Evolutionary conservation across 2,329 filamentous ascomycete genomes (phyloP), one percentile per base, ranked within the genome.

Genomic region (Coniosporium tulheliwenetii): DNA sequence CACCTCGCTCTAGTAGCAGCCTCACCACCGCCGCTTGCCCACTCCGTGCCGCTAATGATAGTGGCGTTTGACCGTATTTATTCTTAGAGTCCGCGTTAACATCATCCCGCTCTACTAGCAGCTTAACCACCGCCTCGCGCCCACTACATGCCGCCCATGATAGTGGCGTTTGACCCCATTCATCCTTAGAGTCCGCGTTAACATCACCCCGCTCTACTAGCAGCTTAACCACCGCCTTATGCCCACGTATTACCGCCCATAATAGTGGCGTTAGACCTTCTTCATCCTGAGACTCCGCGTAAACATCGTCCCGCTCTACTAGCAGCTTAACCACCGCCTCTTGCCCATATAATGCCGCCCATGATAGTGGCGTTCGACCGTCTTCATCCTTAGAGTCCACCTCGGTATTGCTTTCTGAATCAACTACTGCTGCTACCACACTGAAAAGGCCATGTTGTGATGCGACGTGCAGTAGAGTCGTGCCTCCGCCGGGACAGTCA

Each of bases 91-190:
- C 8, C 13, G 15, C 8, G 12, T 37, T 19, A 19, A 19, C 36
- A 19, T 29, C 9, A 8, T 16, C 13, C 19, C 19, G 19, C 10
- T 40, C 39, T 12, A 40, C 29, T 10, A 36, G 16, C 31, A 34
- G 39, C 32, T 34, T n/a, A 13, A 40, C 39, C 29, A 16, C 30
- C n/a, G 10, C 39, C 31, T 40, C 39, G n/a, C 14, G 37, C 37
- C 37, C 16, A 2, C 10, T 5, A 2, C 12, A 5, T 30, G 19
- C 37, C 8, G 37, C 37, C 2, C 12, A 9, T 9, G 37, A 29
- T 13, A 39, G 37, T 29, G 37, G 37, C 29, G 37, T 39, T 12
- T 13, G 16, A 30, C 29, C 29, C 2, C 10, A 2, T 3, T 29
- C 5, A 13, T 31, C 29, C 29, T 14, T 5, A 10, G 37, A 30